phyloP scores from a whole-genome alignment of 1,284 basidiomycete species.

The Ustilago hordei region DNA sequence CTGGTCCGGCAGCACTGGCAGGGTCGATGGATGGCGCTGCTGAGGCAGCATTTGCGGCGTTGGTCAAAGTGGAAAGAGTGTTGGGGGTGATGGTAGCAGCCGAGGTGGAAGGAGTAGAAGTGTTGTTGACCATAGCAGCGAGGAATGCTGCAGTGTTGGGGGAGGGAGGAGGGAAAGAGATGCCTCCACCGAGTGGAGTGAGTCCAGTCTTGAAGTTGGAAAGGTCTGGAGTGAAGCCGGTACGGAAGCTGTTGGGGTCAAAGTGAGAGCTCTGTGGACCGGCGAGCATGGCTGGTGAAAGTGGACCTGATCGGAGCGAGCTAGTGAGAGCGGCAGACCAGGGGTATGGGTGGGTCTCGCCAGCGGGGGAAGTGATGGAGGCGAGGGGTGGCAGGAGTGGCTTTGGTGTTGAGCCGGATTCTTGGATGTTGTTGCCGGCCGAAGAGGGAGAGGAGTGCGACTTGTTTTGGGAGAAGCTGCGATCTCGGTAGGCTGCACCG shows the following conservation, averaged over 20 bases:
- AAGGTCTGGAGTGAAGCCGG: constrained; percentile 82
- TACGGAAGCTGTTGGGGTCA: constrained; percentile 76
- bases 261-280: constrained; percentile 78
- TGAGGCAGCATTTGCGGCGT: constrained; percentile 19
- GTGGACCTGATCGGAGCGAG: constrained; percentile 87
- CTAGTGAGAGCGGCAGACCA: constrained; percentile 67
- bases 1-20: constrained; percentile 5
- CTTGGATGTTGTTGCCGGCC: constrained; percentile 3
- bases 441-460: constrained; percentile 36
- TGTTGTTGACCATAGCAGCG: constrained; percentile 85
- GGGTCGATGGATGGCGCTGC: constrained; percentile 31
- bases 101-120: constrained; percentile 39
- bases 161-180: constrained; percentile 79
- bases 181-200: constrained; percentile 73
- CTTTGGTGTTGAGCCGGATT: constrained; percentile 51
- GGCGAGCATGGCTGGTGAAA: constrained; percentile 93
- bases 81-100: constrained; percentile 81
- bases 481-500: constrained; percentile 47
- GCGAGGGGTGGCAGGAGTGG: constrained; percentile 83
- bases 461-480: constrained; percentile 35
- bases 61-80: constrained; percentile 72
- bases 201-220: constrained; percentile 72
- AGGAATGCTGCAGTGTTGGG: constrained; percentile 93
- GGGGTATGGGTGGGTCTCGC: constrained; percentile 69
- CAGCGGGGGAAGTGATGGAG: constrained; percentile 84